phyloP scores from a whole-genome alignment of 176 grass and related monocot species.

The Ensete ventricosum region DNA sequence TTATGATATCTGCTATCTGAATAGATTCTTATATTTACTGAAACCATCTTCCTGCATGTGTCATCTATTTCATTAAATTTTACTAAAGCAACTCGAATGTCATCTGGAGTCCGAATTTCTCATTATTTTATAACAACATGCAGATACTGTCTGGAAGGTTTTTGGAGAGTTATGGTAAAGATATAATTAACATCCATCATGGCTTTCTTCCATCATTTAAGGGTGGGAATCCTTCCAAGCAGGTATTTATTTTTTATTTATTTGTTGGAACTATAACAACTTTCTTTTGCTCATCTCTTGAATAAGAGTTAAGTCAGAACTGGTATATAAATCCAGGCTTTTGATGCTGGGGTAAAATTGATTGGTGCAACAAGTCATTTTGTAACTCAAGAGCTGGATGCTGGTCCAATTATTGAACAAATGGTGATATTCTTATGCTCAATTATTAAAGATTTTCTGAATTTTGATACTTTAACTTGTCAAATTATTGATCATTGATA shows the following conservation, averaged over 20 bases:
- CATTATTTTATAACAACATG: not conserved
- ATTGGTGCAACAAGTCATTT: conserved; percentile 97
- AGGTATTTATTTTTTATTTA: conserved; percentile 34
- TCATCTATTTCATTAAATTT: not conserved
- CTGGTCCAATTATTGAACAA: conserved; percentile 86
- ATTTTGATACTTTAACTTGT: not conserved
- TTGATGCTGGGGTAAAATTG: conserved; percentile 89
- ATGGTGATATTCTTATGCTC: conserved; percentile 41
- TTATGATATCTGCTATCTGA: too few species aligned
- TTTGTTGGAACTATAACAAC: not conserved
- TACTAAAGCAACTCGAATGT: not conserved
- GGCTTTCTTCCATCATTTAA: conserved; percentile 97
- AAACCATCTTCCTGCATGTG: too few species aligned
- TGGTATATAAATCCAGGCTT: conserved; percentile 53
- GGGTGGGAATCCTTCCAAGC: conserved; percentile 78
- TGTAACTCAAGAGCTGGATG: conserved; percentile 82
- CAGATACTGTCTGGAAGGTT: conserved; percentile 71
- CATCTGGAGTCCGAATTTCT: conserved; percentile 1
- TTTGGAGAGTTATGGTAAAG: conserved; percentile 79
- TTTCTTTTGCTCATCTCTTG: not conserved
- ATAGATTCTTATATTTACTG: too few species aligned
- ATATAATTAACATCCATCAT: conserved; percentile 95
- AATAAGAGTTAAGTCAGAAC: conserved; percentile 8
- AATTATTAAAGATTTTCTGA: not conserved
- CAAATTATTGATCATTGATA: not conserved